phyloP scores from a whole-genome alignment of 305 asterid genomes.

The Vinca major region DNA sequence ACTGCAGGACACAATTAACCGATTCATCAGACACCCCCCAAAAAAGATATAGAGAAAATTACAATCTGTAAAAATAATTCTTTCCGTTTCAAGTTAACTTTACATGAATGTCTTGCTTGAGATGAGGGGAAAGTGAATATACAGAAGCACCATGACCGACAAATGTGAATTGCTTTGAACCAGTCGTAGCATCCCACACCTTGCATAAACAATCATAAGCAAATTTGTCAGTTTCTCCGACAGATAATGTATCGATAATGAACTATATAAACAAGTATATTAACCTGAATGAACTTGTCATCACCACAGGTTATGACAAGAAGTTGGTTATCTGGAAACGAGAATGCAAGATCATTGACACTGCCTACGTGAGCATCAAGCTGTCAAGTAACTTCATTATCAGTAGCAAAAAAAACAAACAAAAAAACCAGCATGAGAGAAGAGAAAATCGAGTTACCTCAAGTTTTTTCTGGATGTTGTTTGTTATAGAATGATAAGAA shows the following conservation, averaged over 20 bases:
- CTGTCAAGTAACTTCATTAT: slow-evolving; percentile 23
- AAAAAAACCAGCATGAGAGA: not conserved
- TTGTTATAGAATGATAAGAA: slow-evolving; percentile 21
- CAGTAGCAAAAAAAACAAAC: slow-evolving; percentile 3
- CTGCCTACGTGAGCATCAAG: slow-evolving; percentile 58
- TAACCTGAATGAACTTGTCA: slow-evolving; percentile 53
- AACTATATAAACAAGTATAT: not conserved
- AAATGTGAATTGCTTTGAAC: slow-evolving; percentile 46
- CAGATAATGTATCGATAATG: not conserved
- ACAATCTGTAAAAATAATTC: not conserved
- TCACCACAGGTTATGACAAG: slow-evolving; percentile 59
- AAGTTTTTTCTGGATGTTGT: slow-evolving; percentile 26
- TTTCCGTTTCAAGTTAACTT: slow-evolving; percentile 9
- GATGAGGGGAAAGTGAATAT: slow-evolving; percentile 49
- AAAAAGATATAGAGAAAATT: not conserved
- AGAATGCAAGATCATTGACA: slow-evolving; percentile 60
- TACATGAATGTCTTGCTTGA: slow-evolving; percentile 39
- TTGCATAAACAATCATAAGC: slow-evolving; percentile 13
- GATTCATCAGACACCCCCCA: not conserved
- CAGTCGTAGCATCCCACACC: slow-evolving; percentile 53
- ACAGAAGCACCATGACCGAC: slow-evolving; percentile 60
- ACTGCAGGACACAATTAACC: slow-evolving; percentile 24
- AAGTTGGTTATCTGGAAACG: slow-evolving; percentile 30
- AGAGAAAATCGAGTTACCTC: slow-evolving; percentile 34
- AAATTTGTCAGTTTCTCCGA: slow-evolving; percentile 15